Conservation (phyloP, 305 asterid species). For the Striga hermonthica region DNA sequence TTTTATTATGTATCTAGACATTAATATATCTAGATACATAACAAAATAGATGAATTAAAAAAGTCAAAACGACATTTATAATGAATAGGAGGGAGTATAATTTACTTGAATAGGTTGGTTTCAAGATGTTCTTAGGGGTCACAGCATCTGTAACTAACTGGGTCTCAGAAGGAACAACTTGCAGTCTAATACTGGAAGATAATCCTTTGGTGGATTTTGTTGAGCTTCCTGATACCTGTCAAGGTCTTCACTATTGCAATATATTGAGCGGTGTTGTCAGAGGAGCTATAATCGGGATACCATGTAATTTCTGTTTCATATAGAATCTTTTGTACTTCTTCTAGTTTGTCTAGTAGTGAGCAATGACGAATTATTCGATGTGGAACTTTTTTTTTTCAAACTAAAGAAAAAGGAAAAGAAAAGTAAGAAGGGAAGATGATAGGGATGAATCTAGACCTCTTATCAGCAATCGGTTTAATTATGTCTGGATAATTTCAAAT, state of each 20-base stretch:
- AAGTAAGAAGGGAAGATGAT: not conserved
- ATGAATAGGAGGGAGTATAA: too few relatives aligned
- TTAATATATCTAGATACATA: too few relatives aligned
- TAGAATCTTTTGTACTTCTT: slow-evolving; percentile 26
- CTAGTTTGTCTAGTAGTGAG: not conserved
- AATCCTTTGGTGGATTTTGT: slow-evolving; percentile 95
- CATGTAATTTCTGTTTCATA: slow-evolving; percentile 19
- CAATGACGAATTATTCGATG: slow-evolving; percentile 13
- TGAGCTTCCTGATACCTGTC: slow-evolving; percentile 96
- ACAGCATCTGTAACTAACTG: slow-evolving; percentile 87
- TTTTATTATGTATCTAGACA: too few relatives aligned
- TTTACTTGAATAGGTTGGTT: slow-evolving; percentile 63
- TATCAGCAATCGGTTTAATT: not conserved
- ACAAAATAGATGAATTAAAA: too few relatives aligned
- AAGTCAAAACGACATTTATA: too few relatives aligned
- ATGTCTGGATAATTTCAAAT: not conserved
- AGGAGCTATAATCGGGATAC: slow-evolving; percentile 40
- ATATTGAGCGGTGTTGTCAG: slow-evolving; percentile 73
- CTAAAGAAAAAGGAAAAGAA: not conserved
- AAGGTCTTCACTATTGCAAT: slow-evolving; percentile 92
- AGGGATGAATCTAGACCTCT: not conserved
- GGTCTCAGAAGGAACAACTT: slow-evolving; percentile 91
- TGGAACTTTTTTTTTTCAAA: not conserved
- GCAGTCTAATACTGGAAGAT: slow-evolving; percentile 90
- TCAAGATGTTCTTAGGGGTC: slow-evolving; percentile 95